Evolutionary conservation across 768 basidiomycete genomes (phyloP), one percentile per base, ranked within the genome.

Genomic region (Trametes elegans): DNA sequence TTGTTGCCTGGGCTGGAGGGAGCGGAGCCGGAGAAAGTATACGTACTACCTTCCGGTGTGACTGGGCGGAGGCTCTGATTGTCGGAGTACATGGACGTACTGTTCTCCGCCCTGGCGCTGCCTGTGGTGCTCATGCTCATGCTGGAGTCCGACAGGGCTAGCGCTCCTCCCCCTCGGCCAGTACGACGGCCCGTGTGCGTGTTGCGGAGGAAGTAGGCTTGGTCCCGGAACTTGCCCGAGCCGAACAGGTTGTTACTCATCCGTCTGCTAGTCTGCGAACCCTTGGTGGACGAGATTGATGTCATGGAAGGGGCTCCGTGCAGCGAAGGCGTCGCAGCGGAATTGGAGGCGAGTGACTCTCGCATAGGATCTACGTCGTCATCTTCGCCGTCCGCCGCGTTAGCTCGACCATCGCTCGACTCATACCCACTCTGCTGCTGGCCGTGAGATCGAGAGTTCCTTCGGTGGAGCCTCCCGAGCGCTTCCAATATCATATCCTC

Each of bases 181-280:
- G 66, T 74, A 71, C 52, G 79, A 57, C 71, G 73, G 5, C 51
- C 38, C 71, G 75, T 58, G 70, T 57, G 16, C 76, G 77, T 19
- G 74, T 64, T 46, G 79, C 75, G 65, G 76, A 80, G 82, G 63
- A 88, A 68, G 68, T 91, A 88, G 9, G 76, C 74, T 65, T 90
- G 83, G 68, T 93, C 90, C 52, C 85, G 78, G 62, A 90, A 77
- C 51, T 84, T 80, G n/a, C 85, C 84, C 16, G 90, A 92, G 42
- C 88, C 85, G 59, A 92, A 93, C 45, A 93, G 74, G 64, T 92
- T 92, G 68, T 92, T 92, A 74, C 89, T 91, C 69, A 88, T 88
- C 41, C 90, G 81, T 71, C 88, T 87, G 52, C 75, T 72, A 35
- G 81, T 80, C 29, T 80, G 76, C 43, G 73, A 68, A 54, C 61